Evolutionary conservation across 2,329 filamentous ascomycete species (phyloP).

Genomic region (Triangularia setosa): DNA sequence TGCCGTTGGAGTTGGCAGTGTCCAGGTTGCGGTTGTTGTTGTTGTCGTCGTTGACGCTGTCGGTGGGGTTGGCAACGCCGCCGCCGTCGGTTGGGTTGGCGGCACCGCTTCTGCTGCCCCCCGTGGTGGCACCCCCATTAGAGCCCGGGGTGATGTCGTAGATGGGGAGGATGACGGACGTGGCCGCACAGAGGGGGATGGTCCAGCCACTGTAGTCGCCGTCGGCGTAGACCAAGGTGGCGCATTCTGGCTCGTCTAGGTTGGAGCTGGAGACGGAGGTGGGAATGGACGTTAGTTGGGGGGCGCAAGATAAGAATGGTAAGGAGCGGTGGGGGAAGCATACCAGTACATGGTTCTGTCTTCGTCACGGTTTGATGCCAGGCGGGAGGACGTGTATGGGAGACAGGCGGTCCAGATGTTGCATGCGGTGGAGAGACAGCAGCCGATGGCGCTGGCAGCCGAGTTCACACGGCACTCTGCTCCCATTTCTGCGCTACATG

Average conservation of each 20-base stretch:
- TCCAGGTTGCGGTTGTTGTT: neutral
- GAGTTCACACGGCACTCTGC: conserved; percentile 14
- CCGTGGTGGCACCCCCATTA: neutral
- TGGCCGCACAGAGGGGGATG: conserved; percentile 15
- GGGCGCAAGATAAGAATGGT: neutral
- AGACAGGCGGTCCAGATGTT: conserved; percentile 19
- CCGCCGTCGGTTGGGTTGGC: neutral
- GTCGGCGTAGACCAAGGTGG: conserved; percentile 14
- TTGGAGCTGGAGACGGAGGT: conserved; percentile 9
- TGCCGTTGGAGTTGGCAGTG: neutral
- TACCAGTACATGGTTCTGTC: conserved; percentile 20
- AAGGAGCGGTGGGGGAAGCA: neutral
- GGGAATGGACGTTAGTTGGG: neutral
- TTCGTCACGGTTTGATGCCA: conserved; percentile 6
- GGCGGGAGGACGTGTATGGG: conserved; percentile 9
- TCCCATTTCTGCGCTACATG: neutral
- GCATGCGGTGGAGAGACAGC: conserved; percentile 15
- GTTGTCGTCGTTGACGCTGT: neutral
- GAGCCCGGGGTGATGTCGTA: neutral
- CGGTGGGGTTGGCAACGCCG: neutral
- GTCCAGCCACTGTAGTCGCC: conserved; percentile 11
- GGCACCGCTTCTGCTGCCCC: neutral
- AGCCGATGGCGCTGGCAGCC: conserved; percentile 14
- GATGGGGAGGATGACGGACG: conserved; percentile 5
- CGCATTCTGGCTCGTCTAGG: conserved; percentile 13